Percentiles rank a stretch among this genome's conserved stretches.
phyloP scores from a whole-genome alignment of 805 yeast genomes.

The Nakazawaea wyomingensis region DNA sequence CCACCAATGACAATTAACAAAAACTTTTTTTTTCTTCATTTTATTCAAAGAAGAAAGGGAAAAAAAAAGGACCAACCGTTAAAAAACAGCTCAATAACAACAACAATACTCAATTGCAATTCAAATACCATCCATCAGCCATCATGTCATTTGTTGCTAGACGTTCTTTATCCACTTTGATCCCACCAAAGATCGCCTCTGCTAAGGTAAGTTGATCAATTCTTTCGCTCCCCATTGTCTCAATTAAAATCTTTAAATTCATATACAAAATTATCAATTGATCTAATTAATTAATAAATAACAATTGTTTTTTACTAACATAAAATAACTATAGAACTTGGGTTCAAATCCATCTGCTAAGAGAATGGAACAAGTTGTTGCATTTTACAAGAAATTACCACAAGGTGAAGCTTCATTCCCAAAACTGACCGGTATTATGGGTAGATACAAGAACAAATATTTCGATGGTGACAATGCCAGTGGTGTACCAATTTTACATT shows the following conservation, averaged over 20 bases:
- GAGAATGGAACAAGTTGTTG: slow-evolving; percentile 92
- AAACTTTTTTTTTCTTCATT: not conserved
- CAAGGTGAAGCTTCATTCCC: slow-evolving; percentile 83
- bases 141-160: slow-evolving; percentile 74
- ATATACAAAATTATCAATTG: not conserved
- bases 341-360: slow-evolving; percentile 96
- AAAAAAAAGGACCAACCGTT: too few species aligned
- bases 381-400: slow-evolving; percentile 94
- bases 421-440: slow-evolving; percentile 63
- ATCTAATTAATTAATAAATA: not conserved
- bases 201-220: slow-evolving; percentile 81
- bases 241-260: slow-evolving; percentile 19
- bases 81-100: too few species aligned
- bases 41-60: too few species aligned
- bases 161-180: slow-evolving; percentile 92
- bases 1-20: too few species aligned
- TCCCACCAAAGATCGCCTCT: slow-evolving; percentile 98
- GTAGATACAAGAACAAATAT: slow-evolving; percentile 80
- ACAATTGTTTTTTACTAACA: slow-evolving; percentile 22
- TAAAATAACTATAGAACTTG: too few species aligned
- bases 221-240: slow-evolving; percentile 3
- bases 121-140: not conserved
- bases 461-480: slow-evolving; percentile 80
- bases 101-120: not conserved
- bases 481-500: slow-evolving; percentile 78